Percentiles rank a stretch among this genome's conserved stretches.
phyloP scores from a whole-genome alignment of 2,329 filamentous ascomycete species.

The Venturia asperata region DNA sequence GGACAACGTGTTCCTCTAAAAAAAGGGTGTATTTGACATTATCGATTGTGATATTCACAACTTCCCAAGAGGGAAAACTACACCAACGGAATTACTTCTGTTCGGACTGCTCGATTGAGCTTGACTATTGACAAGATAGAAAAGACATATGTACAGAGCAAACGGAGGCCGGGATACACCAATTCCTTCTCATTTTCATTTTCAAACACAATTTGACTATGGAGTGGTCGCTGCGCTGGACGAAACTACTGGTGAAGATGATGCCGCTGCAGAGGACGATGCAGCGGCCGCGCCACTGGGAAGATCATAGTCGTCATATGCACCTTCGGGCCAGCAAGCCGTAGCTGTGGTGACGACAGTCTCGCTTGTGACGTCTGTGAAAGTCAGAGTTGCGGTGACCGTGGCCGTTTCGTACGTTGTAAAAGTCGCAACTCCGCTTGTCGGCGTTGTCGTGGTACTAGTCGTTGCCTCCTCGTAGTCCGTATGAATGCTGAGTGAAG shows the following conservation, averaged over 20 bases:
- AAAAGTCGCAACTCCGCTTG: not conserved
- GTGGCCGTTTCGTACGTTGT: not conserved
- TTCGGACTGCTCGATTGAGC: not conserved
- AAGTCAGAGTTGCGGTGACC: not conserved
- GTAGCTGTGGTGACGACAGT: not conserved
- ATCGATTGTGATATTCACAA: not conserved
- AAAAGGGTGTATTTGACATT: not conserved
- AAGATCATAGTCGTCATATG: slow-evolving; percentile 21
- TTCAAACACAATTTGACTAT: not conserved
- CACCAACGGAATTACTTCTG: not conserved
- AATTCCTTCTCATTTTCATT: not conserved
- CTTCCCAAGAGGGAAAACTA: too few relatives aligned
- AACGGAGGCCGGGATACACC: not conserved
- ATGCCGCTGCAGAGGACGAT: not conserved
- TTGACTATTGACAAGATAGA: not conserved
- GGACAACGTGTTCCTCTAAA: too few relatives aligned
- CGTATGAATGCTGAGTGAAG: not conserved
- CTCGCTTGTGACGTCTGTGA: not conserved
- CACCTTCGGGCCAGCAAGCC: not conserved
- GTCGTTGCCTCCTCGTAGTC: not conserved
- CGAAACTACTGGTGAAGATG: not conserved
- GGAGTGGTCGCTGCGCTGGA: not conserved
- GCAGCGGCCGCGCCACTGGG: slow-evolving; percentile 21
- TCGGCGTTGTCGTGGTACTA: not conserved
- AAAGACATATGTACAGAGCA: not conserved